Evolutionary conservation across 2,329 filamentous ascomycete genomes (phyloP), one percentile per base, ranked within the genome.

Genomic region (Ophiostoma sp.): DNA sequence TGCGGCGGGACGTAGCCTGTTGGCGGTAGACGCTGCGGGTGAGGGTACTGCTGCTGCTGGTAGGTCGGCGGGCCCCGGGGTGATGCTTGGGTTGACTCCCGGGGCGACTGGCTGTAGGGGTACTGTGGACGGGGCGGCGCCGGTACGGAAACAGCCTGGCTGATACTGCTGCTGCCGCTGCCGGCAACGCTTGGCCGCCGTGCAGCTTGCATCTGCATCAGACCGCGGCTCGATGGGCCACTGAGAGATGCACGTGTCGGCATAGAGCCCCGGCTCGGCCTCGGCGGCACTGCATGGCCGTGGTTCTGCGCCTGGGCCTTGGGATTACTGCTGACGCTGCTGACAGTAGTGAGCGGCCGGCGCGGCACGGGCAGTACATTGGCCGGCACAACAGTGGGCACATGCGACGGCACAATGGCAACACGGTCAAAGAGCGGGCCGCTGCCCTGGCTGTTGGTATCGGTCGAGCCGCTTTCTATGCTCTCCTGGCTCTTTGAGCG

Each of bases 161-260:
- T 27, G 55, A 60, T 60, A 6, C 55, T 60, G 38, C 58, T 36
- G 12, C 60, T 63, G 40, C 60, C 16, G 40, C 60, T 42, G 40
- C 60, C 18, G 3, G 40, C 16, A 4, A 63, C 38, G 4, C 60
- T 63, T 4, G 38, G 38, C 0, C 60, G 60, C 16, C 40, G 63
- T 2, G 63, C 63, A 4, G 63, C 27, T 42, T 44, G 63, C 63
- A 64, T 64, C 63, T 66, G 69, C 65, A 72, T 49, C 12, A 72
- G 69, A 7, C 12, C 67, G 45, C 69, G 70, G 64, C 67, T 68
- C 4, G 66, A 49, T 6, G 68, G 68, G 0, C 66, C 68, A 55
- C 38, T 47, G 12, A 72, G 69, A 4, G 67, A 64, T 3, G 67
- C 64, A 14, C 69, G 69, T 3, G 69, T 70, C 18, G 70, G 70